Evolutionary conservation across 1,284 basidiomycete genomes (phyloP).

Genomic region (Peniophora sp.): DNA sequence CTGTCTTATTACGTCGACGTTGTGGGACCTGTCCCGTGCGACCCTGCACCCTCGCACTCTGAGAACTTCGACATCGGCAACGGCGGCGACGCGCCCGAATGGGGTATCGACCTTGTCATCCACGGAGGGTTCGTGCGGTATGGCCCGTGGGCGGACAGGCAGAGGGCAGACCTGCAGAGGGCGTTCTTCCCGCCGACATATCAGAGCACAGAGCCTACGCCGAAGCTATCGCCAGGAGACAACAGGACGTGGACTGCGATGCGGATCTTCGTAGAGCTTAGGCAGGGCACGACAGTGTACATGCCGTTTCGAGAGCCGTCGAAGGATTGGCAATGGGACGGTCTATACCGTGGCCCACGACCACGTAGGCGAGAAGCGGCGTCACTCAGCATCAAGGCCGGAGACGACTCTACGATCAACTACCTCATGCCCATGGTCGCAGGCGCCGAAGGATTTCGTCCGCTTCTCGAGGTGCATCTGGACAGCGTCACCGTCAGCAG

Average conservation of each 20-base stretch:
- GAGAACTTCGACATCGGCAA: constrained; percentile 70
- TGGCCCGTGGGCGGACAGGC: constrained; percentile 92
- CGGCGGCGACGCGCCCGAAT: constrained; percentile 83
- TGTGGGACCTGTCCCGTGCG: constrained; percentile 54
- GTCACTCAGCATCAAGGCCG: constrained; percentile 68
- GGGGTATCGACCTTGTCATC: constrained; percentile 82
- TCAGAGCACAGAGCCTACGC: constrained; percentile 51
- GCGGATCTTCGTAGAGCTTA: constrained; percentile 73
- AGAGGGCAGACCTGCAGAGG: constrained; percentile 71
- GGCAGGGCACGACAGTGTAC: constrained; percentile 67
- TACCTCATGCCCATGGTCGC: constrained; percentile 81
- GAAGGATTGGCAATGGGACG: constrained; percentile 88
- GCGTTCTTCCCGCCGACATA: constrained; percentile 79
- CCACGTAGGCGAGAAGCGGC: constrained; percentile 56
- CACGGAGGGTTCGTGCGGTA: constrained; percentile 72
- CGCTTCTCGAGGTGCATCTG: constrained; percentile 75
- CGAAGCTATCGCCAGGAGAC: constrained; percentile 64
- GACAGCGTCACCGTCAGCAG: constrained; percentile 73
- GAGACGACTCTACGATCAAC: constrained; percentile 75
- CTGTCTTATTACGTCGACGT: constrained; percentile 80
- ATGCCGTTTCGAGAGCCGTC: constrained; percentile 85
- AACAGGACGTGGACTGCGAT: constrained; percentile 74
- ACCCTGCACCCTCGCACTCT: constrained; percentile 20
- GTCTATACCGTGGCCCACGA: constrained; percentile 36
- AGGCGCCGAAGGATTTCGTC: constrained; percentile 65